phyloP scores from a whole-genome alignment of 139 green algal species.

The Volvox africanus region DNA sequence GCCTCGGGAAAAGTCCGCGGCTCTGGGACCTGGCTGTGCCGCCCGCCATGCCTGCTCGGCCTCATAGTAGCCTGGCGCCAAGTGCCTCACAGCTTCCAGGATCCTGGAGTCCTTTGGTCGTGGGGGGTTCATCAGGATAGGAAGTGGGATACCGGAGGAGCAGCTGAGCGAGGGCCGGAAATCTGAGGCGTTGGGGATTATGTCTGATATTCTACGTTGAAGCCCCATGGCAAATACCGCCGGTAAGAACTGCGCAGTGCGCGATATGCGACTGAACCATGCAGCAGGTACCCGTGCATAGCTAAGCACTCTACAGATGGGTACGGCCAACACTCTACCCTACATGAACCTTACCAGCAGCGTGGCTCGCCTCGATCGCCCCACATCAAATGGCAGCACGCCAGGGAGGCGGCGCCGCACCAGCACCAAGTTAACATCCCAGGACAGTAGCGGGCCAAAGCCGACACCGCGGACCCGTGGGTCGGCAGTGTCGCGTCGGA shows the following conservation, averaged over 20 bases:
- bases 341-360: conserved; percentile 4
- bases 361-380: background rate
- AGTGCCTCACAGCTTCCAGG: background rate
- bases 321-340: no score
- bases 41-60: conserved; percentile 10
- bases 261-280: no score
- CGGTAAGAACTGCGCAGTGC: no score
- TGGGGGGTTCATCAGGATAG: background rate
- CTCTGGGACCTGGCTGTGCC: background rate
- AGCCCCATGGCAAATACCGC: no score
- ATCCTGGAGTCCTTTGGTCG: background rate
- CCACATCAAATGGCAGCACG: conserved; percentile 20
- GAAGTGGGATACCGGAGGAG: background rate
- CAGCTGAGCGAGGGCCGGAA: background rate
- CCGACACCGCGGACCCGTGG: background rate
- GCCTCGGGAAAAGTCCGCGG: background rate
- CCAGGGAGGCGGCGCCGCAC: conserved; percentile 32
- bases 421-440: background rate
- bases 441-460: conserved; percentile 45
- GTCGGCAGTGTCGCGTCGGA: background rate
- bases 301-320: no score
- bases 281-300: no score
- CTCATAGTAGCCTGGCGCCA: conserved; percentile 40
- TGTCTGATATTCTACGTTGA: no score
- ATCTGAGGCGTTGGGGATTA: no score